Conservation (phyloP, 2,329 filamentous ascomycete species). For the Whalleya microplaca region DNA sequence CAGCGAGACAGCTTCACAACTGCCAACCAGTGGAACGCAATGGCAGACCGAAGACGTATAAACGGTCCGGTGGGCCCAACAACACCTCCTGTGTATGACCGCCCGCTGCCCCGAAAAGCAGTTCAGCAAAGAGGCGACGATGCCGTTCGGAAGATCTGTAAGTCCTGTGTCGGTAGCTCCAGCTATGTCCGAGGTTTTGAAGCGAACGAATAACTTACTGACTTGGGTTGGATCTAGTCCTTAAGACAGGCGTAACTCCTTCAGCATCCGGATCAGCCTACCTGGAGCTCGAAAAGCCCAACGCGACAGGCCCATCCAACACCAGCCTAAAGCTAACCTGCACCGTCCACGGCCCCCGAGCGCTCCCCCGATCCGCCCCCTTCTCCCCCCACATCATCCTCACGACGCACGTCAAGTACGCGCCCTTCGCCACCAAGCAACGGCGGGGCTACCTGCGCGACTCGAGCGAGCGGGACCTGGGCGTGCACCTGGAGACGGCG, state of each 20-base stretch:
- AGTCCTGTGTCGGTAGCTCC: conserved; percentile 38
- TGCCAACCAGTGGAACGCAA: conserved; percentile 37
- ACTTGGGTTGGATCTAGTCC: conserved; percentile 56
- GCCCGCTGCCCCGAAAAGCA: conserved; percentile 46
- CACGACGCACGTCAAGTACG: conserved; percentile 93
- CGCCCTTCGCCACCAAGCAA: conserved; percentile 85
- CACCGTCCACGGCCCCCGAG: conserved; percentile 90
- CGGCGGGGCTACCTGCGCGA: conserved; percentile 87
- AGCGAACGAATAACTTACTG: background rate
- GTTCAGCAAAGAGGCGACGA: conserved; percentile 65
- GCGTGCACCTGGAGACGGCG: conserved; percentile 88
- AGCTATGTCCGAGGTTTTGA: background rate
- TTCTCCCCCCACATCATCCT: conserved; percentile 93
- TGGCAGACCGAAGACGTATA: conserved; percentile 86
- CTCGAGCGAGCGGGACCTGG: conserved; percentile 83
- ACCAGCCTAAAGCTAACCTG: conserved; percentile 88
- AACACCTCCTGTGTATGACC: conserved; percentile 71
- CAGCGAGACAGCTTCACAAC: conserved; percentile 16
- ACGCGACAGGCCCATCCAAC: conserved; percentile 47
- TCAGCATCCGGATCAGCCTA: conserved; percentile 94
- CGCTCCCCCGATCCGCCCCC: conserved; percentile 83
- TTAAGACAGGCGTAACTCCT: conserved; percentile 90
- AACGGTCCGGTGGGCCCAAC: conserved; percentile 86
- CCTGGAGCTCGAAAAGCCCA: conserved; percentile 65
- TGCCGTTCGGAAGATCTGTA: conserved; percentile 85